phyloP scores from a whole-genome alignment of 106 monocot genomes.

The Apostasia ramifera region DNA sequence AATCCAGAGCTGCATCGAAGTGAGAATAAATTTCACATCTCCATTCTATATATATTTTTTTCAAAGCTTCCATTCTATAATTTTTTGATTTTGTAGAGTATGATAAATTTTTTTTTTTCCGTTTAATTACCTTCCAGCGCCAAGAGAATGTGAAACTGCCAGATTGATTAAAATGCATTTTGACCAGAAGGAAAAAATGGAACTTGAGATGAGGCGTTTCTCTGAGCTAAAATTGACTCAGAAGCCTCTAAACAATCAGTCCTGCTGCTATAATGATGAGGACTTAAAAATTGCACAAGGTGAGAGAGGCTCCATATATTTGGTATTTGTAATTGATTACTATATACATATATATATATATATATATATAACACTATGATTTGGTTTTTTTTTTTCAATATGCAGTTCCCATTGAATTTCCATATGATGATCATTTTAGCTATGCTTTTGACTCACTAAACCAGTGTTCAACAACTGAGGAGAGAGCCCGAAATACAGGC shows the following conservation, averaged over 20 bases:
- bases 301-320: neutral
- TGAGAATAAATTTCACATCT: constrained; percentile 8
- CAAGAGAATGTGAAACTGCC: constrained; percentile 10
- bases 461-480: constrained; percentile 10
- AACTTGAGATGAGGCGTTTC: constrained; percentile 30
- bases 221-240: constrained; percentile 26
- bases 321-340: neutral
- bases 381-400: neutral
- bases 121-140: constrained; percentile 11
- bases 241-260: constrained; percentile 8
- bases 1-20: constrained; percentile 11
- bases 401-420: constrained; percentile 17
- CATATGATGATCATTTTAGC: constrained; percentile 22
- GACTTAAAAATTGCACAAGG: constrained; percentile 28
- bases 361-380: neutral
- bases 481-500: constrained; percentile 16
- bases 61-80: no score
- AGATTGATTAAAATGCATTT: constrained; percentile 16
- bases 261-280: constrained; percentile 8
- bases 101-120: neutral
- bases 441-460: constrained; percentile 14
- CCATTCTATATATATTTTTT: neutral
- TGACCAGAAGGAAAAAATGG: constrained; percentile 34
- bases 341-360: no score
- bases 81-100: no score